phyloP scores from a whole-genome alignment of 805 yeast species.

The Candida corydali region DNA sequence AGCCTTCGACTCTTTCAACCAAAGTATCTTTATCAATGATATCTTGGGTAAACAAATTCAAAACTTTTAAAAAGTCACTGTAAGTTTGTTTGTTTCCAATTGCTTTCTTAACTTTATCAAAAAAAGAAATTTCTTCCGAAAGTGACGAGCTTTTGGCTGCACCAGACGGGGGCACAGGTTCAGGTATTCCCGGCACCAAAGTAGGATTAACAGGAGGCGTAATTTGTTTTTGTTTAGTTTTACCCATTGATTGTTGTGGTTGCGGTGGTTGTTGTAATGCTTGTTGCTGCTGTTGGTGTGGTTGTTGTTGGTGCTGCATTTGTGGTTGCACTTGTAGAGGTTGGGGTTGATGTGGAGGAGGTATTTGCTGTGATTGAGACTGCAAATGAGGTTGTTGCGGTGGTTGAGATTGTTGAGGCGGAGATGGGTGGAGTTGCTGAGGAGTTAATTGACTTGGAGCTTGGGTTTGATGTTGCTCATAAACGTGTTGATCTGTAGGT shows the following conservation, averaged over 20 bases:
- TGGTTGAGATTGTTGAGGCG: background rate
- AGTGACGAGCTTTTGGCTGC: conserved; percentile 52
- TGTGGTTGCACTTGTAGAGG: conserved; percentile 31
- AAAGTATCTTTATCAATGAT: conserved; percentile 79
- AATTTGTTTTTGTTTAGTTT: conserved; percentile 25
- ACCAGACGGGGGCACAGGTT: conserved; percentile 57
- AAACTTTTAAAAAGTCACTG: conserved; percentile 84
- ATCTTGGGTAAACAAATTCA: conserved; percentile 86
- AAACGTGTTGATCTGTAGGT: conserved; percentile 1
- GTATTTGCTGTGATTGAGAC: conserved; percentile 4
- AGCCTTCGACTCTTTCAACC: conserved; percentile 79
- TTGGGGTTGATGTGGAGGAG: conserved; percentile 20
- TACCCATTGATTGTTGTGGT: conserved; percentile 13
- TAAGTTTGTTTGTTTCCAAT: conserved; percentile 87
- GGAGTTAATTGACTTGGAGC: conserved; percentile 7
- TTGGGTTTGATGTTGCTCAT: conserved; percentile 2
- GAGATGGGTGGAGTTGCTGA: conserved; percentile 10
- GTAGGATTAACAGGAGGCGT: conserved; percentile 50
- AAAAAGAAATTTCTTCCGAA: conserved; percentile 82
- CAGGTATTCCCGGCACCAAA: conserved; percentile 80
- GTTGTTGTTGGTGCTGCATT: conserved; percentile 36
- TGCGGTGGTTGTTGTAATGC: conserved; percentile 38
- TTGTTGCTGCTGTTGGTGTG: conserved; percentile 24
- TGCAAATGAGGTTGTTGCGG: too few relatives aligned
- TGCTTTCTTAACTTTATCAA: conserved; percentile 85